Conservation (phyloP, 164 flowering plant genomes). For the Kalanchoe fedtschenkoi region DNA sequence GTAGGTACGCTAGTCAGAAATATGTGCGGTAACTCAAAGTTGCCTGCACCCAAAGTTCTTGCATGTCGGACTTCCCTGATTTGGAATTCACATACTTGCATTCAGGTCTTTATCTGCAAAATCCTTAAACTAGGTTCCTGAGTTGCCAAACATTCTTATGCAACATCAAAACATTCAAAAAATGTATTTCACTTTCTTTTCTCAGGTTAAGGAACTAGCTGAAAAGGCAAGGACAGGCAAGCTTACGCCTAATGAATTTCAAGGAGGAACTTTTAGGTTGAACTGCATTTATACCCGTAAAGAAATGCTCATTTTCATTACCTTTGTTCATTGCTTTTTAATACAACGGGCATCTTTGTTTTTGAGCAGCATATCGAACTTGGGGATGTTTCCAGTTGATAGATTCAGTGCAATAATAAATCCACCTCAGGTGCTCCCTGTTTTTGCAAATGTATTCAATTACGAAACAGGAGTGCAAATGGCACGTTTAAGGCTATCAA, state of each 20-base stretch:
- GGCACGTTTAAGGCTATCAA: background rate
- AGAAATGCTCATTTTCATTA: background rate
- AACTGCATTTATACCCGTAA: background rate
- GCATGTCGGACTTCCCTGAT: background rate
- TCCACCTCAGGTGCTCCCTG: conserved; percentile 78
- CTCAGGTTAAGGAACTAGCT: conserved; percentile 87
- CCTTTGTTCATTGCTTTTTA: background rate
- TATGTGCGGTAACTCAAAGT: background rate
- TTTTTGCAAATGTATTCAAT: background rate
- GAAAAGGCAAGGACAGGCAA: conserved; percentile 86
- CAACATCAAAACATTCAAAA: background rate
- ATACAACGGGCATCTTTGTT: background rate
- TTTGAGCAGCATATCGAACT: conserved; percentile 86
- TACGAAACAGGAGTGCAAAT: background rate
- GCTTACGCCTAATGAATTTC: conserved; percentile 80
- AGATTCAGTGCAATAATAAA: conserved; percentile 89
- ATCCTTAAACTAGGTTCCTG: background rate
- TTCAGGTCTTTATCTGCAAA: background rate
- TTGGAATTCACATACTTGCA: background rate
- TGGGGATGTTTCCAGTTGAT: conserved; percentile 99
- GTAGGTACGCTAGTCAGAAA: background rate
- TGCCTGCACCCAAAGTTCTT: background rate
- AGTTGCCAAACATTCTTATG: background rate
- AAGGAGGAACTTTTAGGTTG: conserved; percentile 97
- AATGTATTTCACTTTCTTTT: background rate